Evolutionary conservation across 495 filamentous ascomycete species (phyloP), one percentile per base, ranked within the genome.

Genomic region (Aspergillus wentii): DNA sequence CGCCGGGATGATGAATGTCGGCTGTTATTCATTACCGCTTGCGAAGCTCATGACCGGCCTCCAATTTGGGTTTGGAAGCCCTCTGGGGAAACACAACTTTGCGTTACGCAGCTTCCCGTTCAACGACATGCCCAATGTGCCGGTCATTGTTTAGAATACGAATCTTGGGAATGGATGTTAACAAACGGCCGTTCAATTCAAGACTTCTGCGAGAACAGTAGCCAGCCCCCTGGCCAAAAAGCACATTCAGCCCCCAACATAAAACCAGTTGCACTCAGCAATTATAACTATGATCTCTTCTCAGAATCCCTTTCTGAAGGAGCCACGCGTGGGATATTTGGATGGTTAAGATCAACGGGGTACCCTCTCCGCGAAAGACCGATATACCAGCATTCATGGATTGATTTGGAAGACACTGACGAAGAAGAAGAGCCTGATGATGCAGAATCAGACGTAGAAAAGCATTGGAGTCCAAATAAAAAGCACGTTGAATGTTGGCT

Each of bases 321-420:
- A 30, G 43, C 46, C 22, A 41, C 45, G 13, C 33, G 38, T 2
- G 52, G 49, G 9, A 50, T 62, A 42, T 56, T 52, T 19, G 18
- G 17, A 27, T 52, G 49, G 49, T 23, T 52, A 41, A 32, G 40
- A 29, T 41, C 35, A 20, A 52, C 49, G 20, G 42, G 47, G 10
- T 46, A 42, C 20, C 41, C 47, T 11, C 14, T 6, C 5, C 33
- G 23, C 30, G 55, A 59, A 46, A 57, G 21, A 40, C 6, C 23
- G 7, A 44, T 62, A 30, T 54, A 62, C 31, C 30, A 56, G 28
- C 43, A 56, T 48, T 51, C 55, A n/a, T 62, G 54, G 55, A 20
- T 56, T 19, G 55, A 51, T 38, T 17, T 58, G 17, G 54, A 46
- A 41, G 36, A 14, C 44, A 39, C 33, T 20, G 53, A 57, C 19